Conservation (phyloP, 768 basidiomycete genomes). For the Leucosporidium yakuticum region DNA sequence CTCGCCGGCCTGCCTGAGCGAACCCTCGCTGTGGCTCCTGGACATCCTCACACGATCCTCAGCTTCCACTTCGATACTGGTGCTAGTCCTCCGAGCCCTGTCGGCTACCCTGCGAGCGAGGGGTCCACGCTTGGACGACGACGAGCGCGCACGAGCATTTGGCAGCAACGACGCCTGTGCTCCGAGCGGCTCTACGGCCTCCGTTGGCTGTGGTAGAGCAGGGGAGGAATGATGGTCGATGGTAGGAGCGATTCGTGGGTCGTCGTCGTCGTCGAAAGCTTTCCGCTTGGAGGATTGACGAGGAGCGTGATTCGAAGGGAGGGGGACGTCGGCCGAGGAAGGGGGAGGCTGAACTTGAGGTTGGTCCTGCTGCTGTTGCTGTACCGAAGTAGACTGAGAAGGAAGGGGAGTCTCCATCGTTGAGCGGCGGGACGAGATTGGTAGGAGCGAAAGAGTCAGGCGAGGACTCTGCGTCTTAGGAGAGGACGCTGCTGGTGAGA, state of each 20-base stretch:
- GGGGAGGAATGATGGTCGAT: not conserved
- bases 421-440: too few relatives aligned
- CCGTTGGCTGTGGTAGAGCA: too few relatives aligned
- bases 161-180: not conserved
- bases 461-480: too few relatives aligned
- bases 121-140: not conserved
- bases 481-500: too few relatives aligned
- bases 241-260: not conserved
- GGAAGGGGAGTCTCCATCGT: not conserved
- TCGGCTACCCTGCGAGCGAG: not conserved
- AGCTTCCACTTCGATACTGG: not conserved
- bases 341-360: not conserved
- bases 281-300: not conserved
- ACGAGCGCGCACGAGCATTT: not conserved
- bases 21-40: too few relatives aligned
- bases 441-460: too few relatives aligned
- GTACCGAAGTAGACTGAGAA: not conserved
- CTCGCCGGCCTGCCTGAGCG: too few relatives aligned
- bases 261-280: not conserved
- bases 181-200: not conserved
- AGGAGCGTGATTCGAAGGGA: not conserved
- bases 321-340: not conserved
- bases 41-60: not conserved
- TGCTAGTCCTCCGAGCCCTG: not conserved
- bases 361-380: not conserved